A percentile compares a stretch with the other conserved stretches of the same genome.
Conservation (phyloP, 768 basidiomycete species). For the Amanita pallidorosea region DNA sequence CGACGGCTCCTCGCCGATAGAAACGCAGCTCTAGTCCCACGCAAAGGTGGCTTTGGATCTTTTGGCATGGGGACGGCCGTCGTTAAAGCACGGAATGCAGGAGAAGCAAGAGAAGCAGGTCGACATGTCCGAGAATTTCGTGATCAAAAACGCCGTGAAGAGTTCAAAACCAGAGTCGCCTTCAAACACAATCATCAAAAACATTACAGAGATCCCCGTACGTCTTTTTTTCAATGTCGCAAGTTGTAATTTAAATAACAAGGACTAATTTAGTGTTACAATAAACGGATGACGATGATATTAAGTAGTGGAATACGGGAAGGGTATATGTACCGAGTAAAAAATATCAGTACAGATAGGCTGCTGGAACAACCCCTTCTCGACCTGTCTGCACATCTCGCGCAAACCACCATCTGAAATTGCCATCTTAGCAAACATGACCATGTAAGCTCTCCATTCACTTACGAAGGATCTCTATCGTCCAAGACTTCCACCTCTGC, state of each 20-base stretch:
- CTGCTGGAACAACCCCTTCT: slow-evolving; percentile 87
- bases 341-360: slow-evolving; percentile 69
- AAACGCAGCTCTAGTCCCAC: slow-evolving; percentile 75
- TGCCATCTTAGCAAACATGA: background rate
- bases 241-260: background rate
- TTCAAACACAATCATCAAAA: slow-evolving; percentile 82
- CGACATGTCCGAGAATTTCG: slow-evolving; percentile 77
- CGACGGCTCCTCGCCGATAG: slow-evolving; percentile 73
- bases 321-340: slow-evolving; percentile 7
- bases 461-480: slow-evolving; percentile 72
- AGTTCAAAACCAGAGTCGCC: slow-evolving; percentile 76
- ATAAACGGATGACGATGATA: slow-evolving; percentile 6
- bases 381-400: slow-evolving; percentile 68
- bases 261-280: slow-evolving; percentile 18
- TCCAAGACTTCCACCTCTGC: slow-evolving; percentile 68
- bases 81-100: slow-evolving; percentile 85
- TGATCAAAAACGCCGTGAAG: slow-evolving; percentile 68
- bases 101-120: slow-evolving; percentile 89
- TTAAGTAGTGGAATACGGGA: background rate
- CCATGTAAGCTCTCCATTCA: slow-evolving; percentile 10
- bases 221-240: slow-evolving; percentile 16
- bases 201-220: slow-evolving; percentile 71
- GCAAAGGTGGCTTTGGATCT: slow-evolving; percentile 79
- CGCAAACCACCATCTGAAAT: slow-evolving; percentile 85
- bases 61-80: slow-evolving; percentile 75